A percentile compares a stretch with the other conserved stretches of the same genome.
phyloP scores from a whole-genome alignment of 139 green algal species.

The Chlamydomonas eustigma region DNA sequence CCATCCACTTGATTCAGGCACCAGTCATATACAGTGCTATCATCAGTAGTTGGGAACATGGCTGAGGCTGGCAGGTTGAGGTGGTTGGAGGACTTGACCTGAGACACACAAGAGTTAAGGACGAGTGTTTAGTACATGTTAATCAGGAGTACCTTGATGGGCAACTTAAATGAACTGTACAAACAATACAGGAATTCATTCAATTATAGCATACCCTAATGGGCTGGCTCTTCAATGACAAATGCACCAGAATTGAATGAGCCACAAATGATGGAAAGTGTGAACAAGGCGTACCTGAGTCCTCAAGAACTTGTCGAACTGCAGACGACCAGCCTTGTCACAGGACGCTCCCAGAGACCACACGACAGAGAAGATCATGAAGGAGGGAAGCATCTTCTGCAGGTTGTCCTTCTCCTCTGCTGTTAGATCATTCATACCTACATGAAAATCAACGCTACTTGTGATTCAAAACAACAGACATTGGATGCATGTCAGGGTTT shows the following conservation, averaged over 20 bases:
- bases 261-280: too few relatives aligned
- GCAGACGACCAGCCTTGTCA: conserved; percentile 49
- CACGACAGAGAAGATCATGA: conserved; percentile 70
- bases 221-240: too few relatives aligned
- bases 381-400: conserved; percentile 34
- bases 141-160: too few relatives aligned
- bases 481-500: too few relatives aligned
- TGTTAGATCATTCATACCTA: conserved; percentile 34
- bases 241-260: too few relatives aligned
- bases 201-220: too few relatives aligned
- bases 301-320: conserved; percentile 59
- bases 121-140: too few relatives aligned
- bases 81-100: neutral
- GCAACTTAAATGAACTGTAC: too few relatives aligned
- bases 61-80: conserved; percentile 24
- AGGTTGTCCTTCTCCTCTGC: conserved; percentile 44
- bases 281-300: conserved; percentile 21
- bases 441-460: too few relatives aligned
- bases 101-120: too few relatives aligned
- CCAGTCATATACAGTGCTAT: conserved; percentile 55
- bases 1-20: conserved; percentile 50
- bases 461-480: too few relatives aligned
- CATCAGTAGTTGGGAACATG: conserved; percentile 21
- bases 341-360: conserved; percentile 72
- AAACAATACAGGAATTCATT: too few relatives aligned